Conservation (phyloP, 805 yeast genomes). For the Ogataea glucozyma region DNA sequence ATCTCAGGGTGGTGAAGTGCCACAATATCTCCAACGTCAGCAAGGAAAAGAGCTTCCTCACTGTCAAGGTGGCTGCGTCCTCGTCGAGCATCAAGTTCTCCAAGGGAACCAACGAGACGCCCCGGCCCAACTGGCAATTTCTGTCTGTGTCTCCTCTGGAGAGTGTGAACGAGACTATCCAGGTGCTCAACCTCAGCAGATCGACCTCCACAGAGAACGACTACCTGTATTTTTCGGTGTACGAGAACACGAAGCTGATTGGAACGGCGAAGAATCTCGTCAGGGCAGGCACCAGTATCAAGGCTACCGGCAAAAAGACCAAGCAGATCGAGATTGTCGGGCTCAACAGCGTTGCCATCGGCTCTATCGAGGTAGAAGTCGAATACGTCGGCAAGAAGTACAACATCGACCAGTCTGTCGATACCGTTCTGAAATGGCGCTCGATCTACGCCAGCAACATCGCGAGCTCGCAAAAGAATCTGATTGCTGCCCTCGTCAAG, state of each 20-base stretch:
- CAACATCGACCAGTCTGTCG: slow-evolving; percentile 58
- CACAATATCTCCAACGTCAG: slow-evolving; percentile 15
- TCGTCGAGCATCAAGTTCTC: slow-evolving; percentile 55
- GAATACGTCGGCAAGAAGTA: slow-evolving; percentile 69
- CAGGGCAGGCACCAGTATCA: slow-evolving; percentile 30
- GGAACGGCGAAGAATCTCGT: slow-evolving; percentile 57
- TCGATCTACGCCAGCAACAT: slow-evolving; percentile 44
- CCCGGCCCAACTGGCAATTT: slow-evolving; percentile 61
- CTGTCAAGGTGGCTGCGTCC: slow-evolving; percentile 55
- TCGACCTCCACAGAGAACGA: slow-evolving; percentile 50
- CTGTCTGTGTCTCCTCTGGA: slow-evolving; percentile 73
- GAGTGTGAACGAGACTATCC: slow-evolving; percentile 67
- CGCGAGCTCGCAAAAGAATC: slow-evolving; percentile 41
- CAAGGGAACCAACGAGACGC: slow-evolving; percentile 65
- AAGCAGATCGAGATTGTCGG: slow-evolving; percentile 45
- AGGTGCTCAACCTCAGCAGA: slow-evolving; percentile 57
- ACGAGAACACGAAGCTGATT: slow-evolving; percentile 59
- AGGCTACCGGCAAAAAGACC: slow-evolving; percentile 44
- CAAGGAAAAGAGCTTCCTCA: slow-evolving; percentile 44
- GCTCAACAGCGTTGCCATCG: slow-evolving; percentile 43
- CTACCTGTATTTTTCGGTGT: slow-evolving; percentile 54
- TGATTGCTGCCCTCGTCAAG: slow-evolving; percentile 47
- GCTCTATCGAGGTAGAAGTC: slow-evolving; percentile 50
- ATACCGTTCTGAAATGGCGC: slow-evolving; percentile 55
- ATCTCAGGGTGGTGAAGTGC: slow-evolving; percentile 55